Percentiles rank a stretch among this genome's conserved stretches.
Evolutionary conservation across 495 filamentous ascomycete species (phyloP).

Genomic region (Clohesyomyces aquaticus): DNA sequence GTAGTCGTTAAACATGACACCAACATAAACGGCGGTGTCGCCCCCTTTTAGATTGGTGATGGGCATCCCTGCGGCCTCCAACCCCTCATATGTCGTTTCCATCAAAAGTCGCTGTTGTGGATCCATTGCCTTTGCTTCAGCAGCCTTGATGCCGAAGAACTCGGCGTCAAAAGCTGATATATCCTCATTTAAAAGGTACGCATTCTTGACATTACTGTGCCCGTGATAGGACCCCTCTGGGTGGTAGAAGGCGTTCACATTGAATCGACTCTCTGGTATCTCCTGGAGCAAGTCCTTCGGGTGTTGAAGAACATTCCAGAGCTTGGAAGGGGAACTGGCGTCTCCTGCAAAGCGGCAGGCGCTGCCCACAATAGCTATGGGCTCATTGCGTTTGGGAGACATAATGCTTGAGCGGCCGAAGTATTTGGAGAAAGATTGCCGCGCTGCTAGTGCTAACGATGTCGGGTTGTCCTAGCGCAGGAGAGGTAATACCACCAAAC

Average conservation of each 20-base stretch:
- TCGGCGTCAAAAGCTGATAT: background rate
- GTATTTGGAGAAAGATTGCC: too few species aligned
- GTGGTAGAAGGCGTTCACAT: background rate
- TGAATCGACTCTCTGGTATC: slow-evolving; percentile 9
- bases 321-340: background rate
- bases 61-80: slow-evolving; percentile 16
- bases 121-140: slow-evolving; percentile 14
- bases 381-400: too few species aligned
- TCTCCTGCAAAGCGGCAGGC: slow-evolving; percentile 1
- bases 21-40: slow-evolving; percentile 13
- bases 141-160: background rate
- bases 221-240: slow-evolving; percentile 10
- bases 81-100: slow-evolving; percentile 13
- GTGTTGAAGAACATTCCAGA: background rate
- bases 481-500: too few species aligned
- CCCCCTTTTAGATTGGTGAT: background rate
- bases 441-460: too few species aligned
- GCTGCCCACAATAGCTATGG: slow-evolving; percentile 1
- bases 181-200: slow-evolving; percentile 4
- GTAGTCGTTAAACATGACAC: slow-evolving; percentile 15
- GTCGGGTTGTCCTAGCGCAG: too few species aligned
- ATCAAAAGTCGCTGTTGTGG: slow-evolving; percentile 23
- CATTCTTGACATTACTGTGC: slow-evolving; percentile 1
- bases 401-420: too few species aligned
- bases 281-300: background rate